Base-by-base conservation (phyloP, 345 rosid genomes). In the Lumnitzera littorea region DNA sequence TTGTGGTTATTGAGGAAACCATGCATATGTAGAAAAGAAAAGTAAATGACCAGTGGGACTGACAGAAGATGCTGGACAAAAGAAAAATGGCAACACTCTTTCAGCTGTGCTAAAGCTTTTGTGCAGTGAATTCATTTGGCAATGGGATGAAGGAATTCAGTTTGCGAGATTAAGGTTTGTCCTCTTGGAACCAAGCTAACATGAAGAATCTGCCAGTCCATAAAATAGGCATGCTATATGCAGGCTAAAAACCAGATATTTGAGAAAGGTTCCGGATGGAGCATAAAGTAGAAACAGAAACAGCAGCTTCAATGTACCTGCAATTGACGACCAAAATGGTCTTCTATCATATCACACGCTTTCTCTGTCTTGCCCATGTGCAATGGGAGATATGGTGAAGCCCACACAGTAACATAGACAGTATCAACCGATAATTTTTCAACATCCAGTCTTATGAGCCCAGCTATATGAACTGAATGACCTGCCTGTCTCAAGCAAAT, bases 291-390 rank as follows among this genome's bases (percentile, higher is more conserved):
- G 43, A 50, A 24, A 46, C 24, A 27, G 50, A 72, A 51, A 36
- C 9, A n/a, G 36, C 13, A 36, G 8, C 15, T 4, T 14, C 46
- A 54, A 51, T 5, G 49, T 79, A 90, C 99, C 90, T 90, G 99
- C 60, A 90, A 83, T 43, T 89, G 95, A 62, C 64, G 65, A 61
- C 97, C 91, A 62, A 94, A 90, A 73, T 90, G 96, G 47, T 84
- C 88, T 58, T 82, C 83, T 5, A 73, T 61, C 76, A 87, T 82
- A 24, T 61, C 75, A 66, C 61, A 57, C 3, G 77, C 90, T 25
- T 81, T 90, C 79, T 90, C 97, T 47, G 88, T 85, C 76, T 84
- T 94, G 66, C 97, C 99, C 99, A 90, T 84, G 58, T 94, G 96
- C 56, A 94, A 76, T 41, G 99, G 99, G 72, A 90, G 77, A 77